phyloP scores from a whole-genome alignment of 2,329 filamentous ascomycete genomes.

The Capronia americana region DNA sequence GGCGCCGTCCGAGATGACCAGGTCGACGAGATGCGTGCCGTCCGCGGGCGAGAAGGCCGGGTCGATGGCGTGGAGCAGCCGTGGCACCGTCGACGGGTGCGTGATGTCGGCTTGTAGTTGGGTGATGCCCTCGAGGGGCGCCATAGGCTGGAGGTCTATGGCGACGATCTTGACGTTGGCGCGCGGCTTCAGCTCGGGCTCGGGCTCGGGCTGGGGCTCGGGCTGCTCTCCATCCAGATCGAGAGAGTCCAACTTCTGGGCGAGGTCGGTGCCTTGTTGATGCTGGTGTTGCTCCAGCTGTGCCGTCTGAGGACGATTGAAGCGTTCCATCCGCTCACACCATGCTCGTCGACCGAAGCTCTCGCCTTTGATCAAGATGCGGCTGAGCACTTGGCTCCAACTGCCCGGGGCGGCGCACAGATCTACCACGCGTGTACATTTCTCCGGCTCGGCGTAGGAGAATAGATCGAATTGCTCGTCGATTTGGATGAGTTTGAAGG shows the following conservation, averaged over 20 bases:
- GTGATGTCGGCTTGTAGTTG: slow-evolving; percentile 96
- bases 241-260: slow-evolving; percentile 41
- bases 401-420: slow-evolving; percentile 94
- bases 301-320: slow-evolving; percentile 51
- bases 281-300: slow-evolving; percentile 52
- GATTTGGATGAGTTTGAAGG: slow-evolving; percentile 95
- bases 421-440: slow-evolving; percentile 91
- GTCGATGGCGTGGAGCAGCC: slow-evolving; percentile 84
- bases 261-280: not conserved
- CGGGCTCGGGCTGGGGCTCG: not conserved
- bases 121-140: slow-evolving; percentile 87
- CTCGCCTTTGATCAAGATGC: slow-evolving; percentile 91
- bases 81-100: slow-evolving; percentile 90
- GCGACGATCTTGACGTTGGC: slow-evolving; percentile 90
- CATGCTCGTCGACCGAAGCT: slow-evolving; percentile 84
- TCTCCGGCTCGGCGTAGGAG: slow-evolving; percentile 61
- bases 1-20: slow-evolving; percentile 93
- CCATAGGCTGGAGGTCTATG: slow-evolving; percentile 96
- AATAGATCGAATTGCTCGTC: slow-evolving; percentile 97
- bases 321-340: slow-evolving; percentile 78
- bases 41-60: slow-evolving; percentile 60
- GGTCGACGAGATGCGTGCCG: slow-evolving; percentile 75
- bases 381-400: slow-evolving; percentile 95
- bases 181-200: slow-evolving; percentile 55
- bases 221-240: slow-evolving; percentile 39